Conservation (phyloP, 352 stramenopile genomes). For the Globisporangium takayamanum region DNA sequence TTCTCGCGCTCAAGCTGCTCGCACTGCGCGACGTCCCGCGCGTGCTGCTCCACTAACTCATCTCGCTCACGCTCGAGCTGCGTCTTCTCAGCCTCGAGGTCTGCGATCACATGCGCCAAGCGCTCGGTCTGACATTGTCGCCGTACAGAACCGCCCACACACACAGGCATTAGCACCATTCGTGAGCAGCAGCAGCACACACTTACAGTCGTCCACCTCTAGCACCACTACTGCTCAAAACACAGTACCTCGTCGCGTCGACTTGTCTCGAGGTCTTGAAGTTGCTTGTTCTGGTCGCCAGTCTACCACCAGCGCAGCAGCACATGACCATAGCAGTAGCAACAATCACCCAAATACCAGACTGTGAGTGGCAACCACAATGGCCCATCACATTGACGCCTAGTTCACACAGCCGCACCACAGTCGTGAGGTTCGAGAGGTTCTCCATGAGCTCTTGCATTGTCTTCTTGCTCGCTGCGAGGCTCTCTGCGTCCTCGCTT, state of each 20-base stretch:
- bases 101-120: constrained; percentile 23
- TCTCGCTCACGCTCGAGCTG: constrained; percentile 34
- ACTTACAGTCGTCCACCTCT: too few relatives aligned
- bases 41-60: constrained; percentile 31
- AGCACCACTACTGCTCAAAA: too few relatives aligned
- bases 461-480: constrained; percentile 49
- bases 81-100: constrained; percentile 31
- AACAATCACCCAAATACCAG: background rate
- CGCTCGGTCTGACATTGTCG: constrained; percentile 19
- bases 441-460: constrained; percentile 64
- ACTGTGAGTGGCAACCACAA: background rate
- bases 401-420: constrained; percentile 22
- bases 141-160: background rate
- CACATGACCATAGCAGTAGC: background rate
- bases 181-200: background rate
- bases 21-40: constrained; percentile 39
- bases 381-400: background rate
- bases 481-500: constrained; percentile 16
- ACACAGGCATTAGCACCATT: background rate
- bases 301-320: constrained; percentile 21
- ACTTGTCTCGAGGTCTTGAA: constrained; percentile 47
- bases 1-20: constrained; percentile 57
- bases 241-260: constrained; percentile 32
- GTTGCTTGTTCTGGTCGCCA: constrained; percentile 54
- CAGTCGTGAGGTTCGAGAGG: constrained; percentile 48